Base-by-base conservation (phyloP, 768 basidiomycete species). In the Lactarius sp. region DNA sequence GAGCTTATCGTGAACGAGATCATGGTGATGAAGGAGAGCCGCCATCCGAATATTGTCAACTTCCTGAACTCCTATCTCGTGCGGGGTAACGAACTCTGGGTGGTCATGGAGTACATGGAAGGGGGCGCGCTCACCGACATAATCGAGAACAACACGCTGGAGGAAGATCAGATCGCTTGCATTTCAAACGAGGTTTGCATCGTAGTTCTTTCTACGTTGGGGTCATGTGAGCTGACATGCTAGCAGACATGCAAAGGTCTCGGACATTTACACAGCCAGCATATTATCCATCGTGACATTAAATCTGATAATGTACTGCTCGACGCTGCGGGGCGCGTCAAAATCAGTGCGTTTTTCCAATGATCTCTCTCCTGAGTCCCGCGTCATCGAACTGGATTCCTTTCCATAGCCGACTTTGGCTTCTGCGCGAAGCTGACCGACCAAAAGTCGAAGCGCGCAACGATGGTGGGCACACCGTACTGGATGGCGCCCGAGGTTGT, bases 401-500 rank as follows among this genome's bases (percentile, higher is more conserved):
- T 52, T 41, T 34, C 22, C 59, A 33, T 70, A 97, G 94, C 94
- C 71, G 94, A 96, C 73, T 98, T 98, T 71, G 94, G 94, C 51
- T 97, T 96, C 79, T 96, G 93, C 68, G 94, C 94, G 61, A 95
- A 96, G 73, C 80, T 98, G 34, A 95, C 94, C 1, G 94, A 95
- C 70, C 92, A 96, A 76, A 97, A 96, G 74, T 94, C 91, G 47
- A 96, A 96, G 75, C 90, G 94, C 57, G 94, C 94, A 36, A 96
- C 94, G n/a, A 96, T 96, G 94, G 94, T 97, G 4, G 94, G 94
- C 39, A 96, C 94, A 12, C 94, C 94, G 1, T 96, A 96, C 75
- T 96, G 94, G 94, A 97, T 97, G 94, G 94, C 94, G 3, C 94
- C 94, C n/a, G 94, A 97, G 74, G 93, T 97, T 57, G 94, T 97